These are phyloP conservation scores for Telopea speciosissima DNA, from an alignment of 177 flowering plant genomes.

Conservation along the genomic window DNA sequence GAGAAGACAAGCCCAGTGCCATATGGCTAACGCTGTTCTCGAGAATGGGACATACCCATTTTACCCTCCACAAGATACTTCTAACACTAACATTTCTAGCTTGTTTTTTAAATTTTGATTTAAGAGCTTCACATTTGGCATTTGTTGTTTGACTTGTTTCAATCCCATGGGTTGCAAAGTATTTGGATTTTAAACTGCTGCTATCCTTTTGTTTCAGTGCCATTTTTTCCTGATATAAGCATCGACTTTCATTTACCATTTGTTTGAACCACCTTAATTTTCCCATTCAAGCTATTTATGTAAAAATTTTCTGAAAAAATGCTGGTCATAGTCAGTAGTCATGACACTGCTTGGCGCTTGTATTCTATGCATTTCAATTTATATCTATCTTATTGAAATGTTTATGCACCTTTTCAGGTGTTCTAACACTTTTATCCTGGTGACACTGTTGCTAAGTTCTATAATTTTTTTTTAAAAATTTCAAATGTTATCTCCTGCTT, in stretches of 20 bases:
- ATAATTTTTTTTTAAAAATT: too few relatives aligned
- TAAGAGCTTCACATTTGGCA: neutral
- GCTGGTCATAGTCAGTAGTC: slow-evolving; percentile 80
- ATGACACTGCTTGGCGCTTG: slow-evolving; percentile 74
- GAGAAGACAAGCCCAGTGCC: too few relatives aligned
- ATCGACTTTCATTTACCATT: neutral
- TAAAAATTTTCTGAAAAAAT: slow-evolving; percentile 3
- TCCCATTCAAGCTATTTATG: neutral
- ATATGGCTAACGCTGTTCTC: too few relatives aligned
- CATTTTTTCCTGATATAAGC: neutral
- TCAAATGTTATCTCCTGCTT: too few relatives aligned
- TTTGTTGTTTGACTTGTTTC: too few relatives aligned
- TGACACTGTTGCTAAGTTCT: too few relatives aligned
- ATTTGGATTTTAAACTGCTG: neutral
- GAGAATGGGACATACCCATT: too few relatives aligned
- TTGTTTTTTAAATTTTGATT: neutral
- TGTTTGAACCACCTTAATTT: neutral
- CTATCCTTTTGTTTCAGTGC: neutral
- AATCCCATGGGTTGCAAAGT: neutral
- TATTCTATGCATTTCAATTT: slow-evolving; percentile 63
- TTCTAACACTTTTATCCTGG: too few relatives aligned
- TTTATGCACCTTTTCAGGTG: too few relatives aligned
- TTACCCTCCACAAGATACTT: too few relatives aligned
- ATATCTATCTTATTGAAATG: slow-evolving; percentile 21
- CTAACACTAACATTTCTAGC: neutral